These are phyloP conservation scores for Ailanthus altissimus DNA, from an alignment of 345 rosid genomes.

Conservation along the genomic window DNA sequence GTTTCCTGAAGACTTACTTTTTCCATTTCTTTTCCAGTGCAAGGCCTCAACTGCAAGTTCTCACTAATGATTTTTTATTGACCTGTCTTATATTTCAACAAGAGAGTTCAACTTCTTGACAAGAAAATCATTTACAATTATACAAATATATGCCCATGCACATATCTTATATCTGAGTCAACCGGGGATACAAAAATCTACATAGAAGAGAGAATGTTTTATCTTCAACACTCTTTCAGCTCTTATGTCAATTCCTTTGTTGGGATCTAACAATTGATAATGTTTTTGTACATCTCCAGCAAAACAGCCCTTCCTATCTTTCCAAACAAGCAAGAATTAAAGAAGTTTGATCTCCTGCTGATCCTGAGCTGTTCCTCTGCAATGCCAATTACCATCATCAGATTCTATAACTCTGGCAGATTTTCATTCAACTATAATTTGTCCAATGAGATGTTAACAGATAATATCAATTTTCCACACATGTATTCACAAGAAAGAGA, in stretches of 20 bases:
- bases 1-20: not conserved
- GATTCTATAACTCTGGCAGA: slow-evolving; percentile 5
- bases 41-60: not conserved
- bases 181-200: not conserved
- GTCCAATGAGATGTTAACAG: not conserved
- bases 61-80: not conserved
- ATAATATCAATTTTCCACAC: not conserved
- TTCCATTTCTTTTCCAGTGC: not conserved
- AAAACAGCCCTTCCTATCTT: not conserved
- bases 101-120: not conserved
- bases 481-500: not conserved
- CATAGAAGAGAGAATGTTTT: not conserved
- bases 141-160: not conserved
- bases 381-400: slow-evolving; percentile 2
- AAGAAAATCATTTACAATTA: not conserved
- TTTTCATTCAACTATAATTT: not conserved
- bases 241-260: slow-evolving; percentile 1
- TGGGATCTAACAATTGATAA: slow-evolving; percentile 1
- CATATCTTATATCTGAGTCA: not conserved
- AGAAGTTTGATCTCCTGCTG: not conserved
- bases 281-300: not conserved
- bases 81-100: not conserved
- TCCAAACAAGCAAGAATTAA: not conserved
- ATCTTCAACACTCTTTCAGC: not conserved
- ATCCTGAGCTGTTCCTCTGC: slow-evolving; percentile 6